Conservation (phyloP, 768 basidiomycete genomes). For the Rhizopogon vinicolor region DNA sequence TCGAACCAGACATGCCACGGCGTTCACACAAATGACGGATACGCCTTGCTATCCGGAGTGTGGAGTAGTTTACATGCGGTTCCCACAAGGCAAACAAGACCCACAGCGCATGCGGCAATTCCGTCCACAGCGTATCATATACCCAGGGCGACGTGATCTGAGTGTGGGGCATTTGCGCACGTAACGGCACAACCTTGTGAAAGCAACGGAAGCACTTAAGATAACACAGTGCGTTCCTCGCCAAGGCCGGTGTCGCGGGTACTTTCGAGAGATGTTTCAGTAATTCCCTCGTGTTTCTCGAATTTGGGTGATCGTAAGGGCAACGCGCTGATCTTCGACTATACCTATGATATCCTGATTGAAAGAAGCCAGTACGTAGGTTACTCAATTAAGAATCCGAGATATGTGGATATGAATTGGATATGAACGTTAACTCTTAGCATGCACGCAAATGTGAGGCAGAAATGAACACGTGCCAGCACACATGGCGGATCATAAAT, state of each 20-base stretch:
- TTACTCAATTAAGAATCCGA: background rate
- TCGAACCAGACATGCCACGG: background rate
- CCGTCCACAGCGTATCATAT: background rate
- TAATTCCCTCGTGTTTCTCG: background rate
- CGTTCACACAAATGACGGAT: background rate
- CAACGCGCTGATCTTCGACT: background rate
- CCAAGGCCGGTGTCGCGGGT: background rate
- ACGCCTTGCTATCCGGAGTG: too few relatives aligned
- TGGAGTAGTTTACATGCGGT: too few relatives aligned
- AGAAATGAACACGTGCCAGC: background rate
- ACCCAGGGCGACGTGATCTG: background rate
- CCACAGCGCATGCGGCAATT: background rate
- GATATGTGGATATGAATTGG: too few relatives aligned
- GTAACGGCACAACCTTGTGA: background rate
- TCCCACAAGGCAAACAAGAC: too few relatives aligned
- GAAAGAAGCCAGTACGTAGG: too few relatives aligned
- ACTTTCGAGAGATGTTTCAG: background rate
- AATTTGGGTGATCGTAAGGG: background rate
- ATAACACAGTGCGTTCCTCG: background rate
- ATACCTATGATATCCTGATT: too few relatives aligned
- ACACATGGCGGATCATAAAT: background rate
- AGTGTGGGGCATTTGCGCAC: background rate
- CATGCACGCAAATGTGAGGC: background rate
- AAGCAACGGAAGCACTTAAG: background rate
- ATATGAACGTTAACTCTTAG: too few relatives aligned